Percentiles rank a stretch among this genome's conserved stretches.
Evolutionary conservation across 345 rosid genomes (phyloP).

Genomic region (Erysimum cheiranthoides): DNA sequence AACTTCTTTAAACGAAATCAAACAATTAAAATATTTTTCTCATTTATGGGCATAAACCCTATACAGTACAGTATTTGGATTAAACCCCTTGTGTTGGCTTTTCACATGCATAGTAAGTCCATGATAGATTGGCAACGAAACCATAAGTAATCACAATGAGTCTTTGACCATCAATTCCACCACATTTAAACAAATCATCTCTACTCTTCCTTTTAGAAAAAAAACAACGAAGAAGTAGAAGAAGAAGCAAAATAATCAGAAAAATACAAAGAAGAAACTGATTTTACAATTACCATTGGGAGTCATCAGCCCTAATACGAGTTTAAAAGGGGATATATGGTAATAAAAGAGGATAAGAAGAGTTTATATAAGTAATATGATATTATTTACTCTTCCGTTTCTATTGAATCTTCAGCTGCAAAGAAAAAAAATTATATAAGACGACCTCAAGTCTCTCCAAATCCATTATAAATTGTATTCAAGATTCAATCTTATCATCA

Average conservation of each 20-base stretch:
- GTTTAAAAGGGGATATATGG: not conserved
- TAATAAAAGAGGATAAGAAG: not conserved
- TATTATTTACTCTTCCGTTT: constrained; percentile 33
- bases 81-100: not conserved
- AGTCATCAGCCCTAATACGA: constrained; percentile 26
- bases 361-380: not conserved
- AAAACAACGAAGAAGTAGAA: constrained; percentile 28
- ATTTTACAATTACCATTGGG: constrained; percentile 29
- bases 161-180: not conserved
- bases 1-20: no score
- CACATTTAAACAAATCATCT: constrained; percentile 5
- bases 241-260: not conserved
- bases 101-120: not conserved
- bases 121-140: not conserved
- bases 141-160: constrained; percentile 13
- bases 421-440: not conserved
- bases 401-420: constrained; percentile 36
- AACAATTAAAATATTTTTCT: no score
- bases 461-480: not conserved
- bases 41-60: no score
- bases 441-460: not conserved
- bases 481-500: not conserved
- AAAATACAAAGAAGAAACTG: constrained; percentile 34
- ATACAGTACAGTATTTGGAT: no score
- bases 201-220: constrained; percentile 22